These are phyloP conservation scores for Mitragyna speciosa DNA, from an alignment of 257 asterid species.

Conservation along the genomic window DNA sequence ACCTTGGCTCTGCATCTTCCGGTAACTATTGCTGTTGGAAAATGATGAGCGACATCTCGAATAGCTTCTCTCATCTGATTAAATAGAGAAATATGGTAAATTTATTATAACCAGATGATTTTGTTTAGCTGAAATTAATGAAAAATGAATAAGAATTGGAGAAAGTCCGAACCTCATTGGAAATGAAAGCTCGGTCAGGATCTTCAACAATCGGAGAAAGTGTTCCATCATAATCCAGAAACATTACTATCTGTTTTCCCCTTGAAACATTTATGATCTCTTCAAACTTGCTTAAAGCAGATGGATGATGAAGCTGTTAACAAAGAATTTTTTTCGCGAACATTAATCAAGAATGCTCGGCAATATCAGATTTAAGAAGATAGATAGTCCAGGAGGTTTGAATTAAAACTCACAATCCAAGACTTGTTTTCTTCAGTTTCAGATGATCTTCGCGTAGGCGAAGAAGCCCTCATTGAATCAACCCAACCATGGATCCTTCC, in stretches of 20 bases:
- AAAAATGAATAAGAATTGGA: not conserved
- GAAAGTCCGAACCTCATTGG: constrained; percentile 44
- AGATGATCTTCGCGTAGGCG: constrained; percentile 54
- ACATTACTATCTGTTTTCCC: constrained; percentile 71
- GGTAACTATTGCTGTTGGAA: constrained; percentile 86
- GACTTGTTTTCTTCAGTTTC: constrained; percentile 46
- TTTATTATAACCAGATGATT: not conserved
- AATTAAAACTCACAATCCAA: constrained; percentile 52
- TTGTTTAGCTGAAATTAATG: not conserved
- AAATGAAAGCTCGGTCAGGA: constrained; percentile 73
- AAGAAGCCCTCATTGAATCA: constrained; percentile 77
- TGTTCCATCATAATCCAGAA: constrained; percentile 79
- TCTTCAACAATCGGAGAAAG: constrained; percentile 77
- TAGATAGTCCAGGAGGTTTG: no score
- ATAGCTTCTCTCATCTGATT: constrained; percentile 81
- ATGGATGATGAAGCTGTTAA: constrained; percentile 58
- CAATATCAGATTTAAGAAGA: not conserved
- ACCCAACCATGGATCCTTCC: constrained; percentile 50
- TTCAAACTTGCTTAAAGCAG: constrained; percentile 63
- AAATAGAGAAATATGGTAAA: not conserved
- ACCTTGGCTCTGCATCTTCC: constrained; percentile 89
- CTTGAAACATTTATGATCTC: constrained; percentile 43
- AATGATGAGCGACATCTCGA: constrained; percentile 58
- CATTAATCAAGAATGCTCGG: no score
- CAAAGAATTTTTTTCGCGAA: not conserved